phyloP scores from a whole-genome alignment of 2,329 filamentous ascomycete species.

The Verticillium tricorpus region DNA sequence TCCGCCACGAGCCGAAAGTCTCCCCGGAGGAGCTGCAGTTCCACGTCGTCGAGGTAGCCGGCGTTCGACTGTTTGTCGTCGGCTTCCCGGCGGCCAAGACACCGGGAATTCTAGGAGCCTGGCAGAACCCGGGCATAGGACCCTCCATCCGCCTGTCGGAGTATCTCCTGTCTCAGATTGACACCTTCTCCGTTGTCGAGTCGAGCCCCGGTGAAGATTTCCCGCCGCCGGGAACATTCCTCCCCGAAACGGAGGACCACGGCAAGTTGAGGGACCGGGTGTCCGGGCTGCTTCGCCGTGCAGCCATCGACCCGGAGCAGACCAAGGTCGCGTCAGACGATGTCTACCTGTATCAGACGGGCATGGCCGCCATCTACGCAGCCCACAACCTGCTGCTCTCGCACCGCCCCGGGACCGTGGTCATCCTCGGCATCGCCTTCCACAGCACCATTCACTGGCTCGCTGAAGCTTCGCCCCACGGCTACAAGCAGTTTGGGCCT shows the following conservation, averaged over 20 bases:
- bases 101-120: slow-evolving; percentile 33
- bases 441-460: slow-evolving; percentile 43
- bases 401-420: slow-evolving; percentile 27
- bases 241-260: slow-evolving; percentile 33
- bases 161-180: slow-evolving; percentile 31
- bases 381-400: slow-evolving; percentile 31
- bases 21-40: slow-evolving; percentile 27
- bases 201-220: slow-evolving; percentile 16
- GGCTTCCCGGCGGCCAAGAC: slow-evolving; percentile 31
- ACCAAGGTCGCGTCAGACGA: slow-evolving; percentile 29
- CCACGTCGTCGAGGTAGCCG: slow-evolving; percentile 35
- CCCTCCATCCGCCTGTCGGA: slow-evolving; percentile 42
- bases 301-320: slow-evolving; percentile 24
- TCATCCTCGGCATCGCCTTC: slow-evolving; percentile 48
- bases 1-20: slow-evolving; percentile 30
- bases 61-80: slow-evolving; percentile 38
- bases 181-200: slow-evolving; percentile 27
- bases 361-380: slow-evolving; percentile 48
- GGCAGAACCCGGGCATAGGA: slow-evolving; percentile 41
- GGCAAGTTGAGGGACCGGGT: slow-evolving; percentile 33
- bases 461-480: slow-evolving; percentile 36
- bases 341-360: slow-evolving; percentile 49
- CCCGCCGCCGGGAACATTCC: slow-evolving; percentile 30
- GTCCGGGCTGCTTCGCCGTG: slow-evolving; percentile 34
- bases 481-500: slow-evolving; percentile 42